Base-by-base conservation (phyloP, 495 filamentous ascomycete species). In the Penicillium antarcticum region DNA sequence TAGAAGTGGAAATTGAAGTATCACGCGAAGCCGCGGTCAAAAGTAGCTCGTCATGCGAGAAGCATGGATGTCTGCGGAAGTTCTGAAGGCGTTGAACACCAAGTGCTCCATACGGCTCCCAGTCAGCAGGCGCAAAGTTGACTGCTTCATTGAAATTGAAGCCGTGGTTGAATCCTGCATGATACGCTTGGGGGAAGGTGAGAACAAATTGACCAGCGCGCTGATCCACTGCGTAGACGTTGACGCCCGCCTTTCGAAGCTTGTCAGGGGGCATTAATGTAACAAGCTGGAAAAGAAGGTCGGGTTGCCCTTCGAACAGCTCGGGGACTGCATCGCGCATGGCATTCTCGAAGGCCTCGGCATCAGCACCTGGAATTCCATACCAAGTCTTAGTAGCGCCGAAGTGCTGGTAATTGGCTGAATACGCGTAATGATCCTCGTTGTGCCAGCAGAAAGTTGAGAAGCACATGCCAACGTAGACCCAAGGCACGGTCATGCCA, bases 111-210 rank as follows among this genome's bases (percentile, higher is more conserved):
- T 83, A 94, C 1, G 90, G 92, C 63, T 97, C 94, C 94, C 94
- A 99, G 63, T 97, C 94, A n/a, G 73, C 74, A 10, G 94, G 94
- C 3, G 94, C 95, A 68, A 99, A 97, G 65, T 99, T 99, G 51
- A 99, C 94, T 2, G 94, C 94, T 65, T 99, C 94, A 52, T 99
- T 99, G 73, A 97, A 96, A 63, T 99, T 99, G 78, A 99, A 98
- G 7, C 87, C 94, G 65, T 87, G 95, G 62, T 95, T 99, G 72
- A 95, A 95, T 0, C 90, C 90, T 8, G 90, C 90, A 67, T 95
- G 90, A 56, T 95, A 95, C 5, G 90, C 90, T 60, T 95, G 87
- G 3, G 90, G 90, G 62, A 95, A 95, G 0, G 94, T 99, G 52
- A 99, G 84, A 49, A 97, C 94, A 55, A 97, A 89, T 66, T 99